Base-by-base conservation (phyloP, 805 yeast species). In the Metschnikowia drakensbergensis region DNA sequence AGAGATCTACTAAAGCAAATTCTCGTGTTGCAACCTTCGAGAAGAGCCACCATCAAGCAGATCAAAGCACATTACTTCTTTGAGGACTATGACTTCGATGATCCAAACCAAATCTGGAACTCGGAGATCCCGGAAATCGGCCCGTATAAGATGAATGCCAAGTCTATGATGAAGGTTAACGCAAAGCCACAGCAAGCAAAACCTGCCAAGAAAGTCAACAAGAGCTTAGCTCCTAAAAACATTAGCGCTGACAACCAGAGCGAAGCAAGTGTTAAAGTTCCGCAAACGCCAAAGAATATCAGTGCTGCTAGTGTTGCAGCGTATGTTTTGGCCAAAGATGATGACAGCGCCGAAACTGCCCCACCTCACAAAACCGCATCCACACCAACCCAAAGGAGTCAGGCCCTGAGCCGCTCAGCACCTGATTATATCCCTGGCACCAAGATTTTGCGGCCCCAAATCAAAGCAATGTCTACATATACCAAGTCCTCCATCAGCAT, bases 141-240 rank as follows among this genome's bases (percentile, higher is more conserved):
- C 1, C 89, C 92, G 0, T 87, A 84, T 59, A 85, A 84, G 50
- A 75, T 87, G 65, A 78, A 79, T 45, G 94, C 94, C 0, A 82
- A 83, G 59, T 80, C 92, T 1, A 86, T 87, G 94, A 79, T 83
- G 68, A 84, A 87, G 32, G 72, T 86, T 34, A 90, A 92, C 0
- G 66, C 67, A 37, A 47, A 46, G 33, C 26, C 51, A 9, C 44
- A 42, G 31, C 45, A 41, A 10, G 22, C 50, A 28, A 45, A 45
- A 13, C 38, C 25, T 22, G 37, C 35, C 29, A 45, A 44, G 37
- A 45, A 45, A 36, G 36, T 36, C 17, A 10, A 25, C 41, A 44
- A 36, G 45, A 38, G 38, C 23, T 38, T 46, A 27, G 46, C 38
- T 23, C 26, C 33, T 22, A 41, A 25, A 29, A 53, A 48, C 32